These are phyloP conservation scores for Diaporthe ilicicola DNA, from an alignment of 2,329 filamentous ascomycete species.

Conservation along the genomic window DNA sequence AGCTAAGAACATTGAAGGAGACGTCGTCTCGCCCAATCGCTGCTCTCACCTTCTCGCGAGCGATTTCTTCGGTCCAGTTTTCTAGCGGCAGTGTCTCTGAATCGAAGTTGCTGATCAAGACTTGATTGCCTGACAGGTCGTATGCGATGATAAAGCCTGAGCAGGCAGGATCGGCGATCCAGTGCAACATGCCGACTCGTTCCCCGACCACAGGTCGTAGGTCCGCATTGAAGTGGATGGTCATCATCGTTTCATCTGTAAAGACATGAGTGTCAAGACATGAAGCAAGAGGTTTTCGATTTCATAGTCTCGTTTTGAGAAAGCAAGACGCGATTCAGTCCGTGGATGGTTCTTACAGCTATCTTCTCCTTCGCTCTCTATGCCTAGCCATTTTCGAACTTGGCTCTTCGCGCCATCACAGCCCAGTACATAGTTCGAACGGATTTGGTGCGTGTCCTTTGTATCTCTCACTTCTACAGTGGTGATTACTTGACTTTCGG, in stretches of 20 bases:
- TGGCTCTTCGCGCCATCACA: conserved; percentile 48
- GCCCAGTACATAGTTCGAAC: conserved; percentile 45
- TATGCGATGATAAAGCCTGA: conserved; percentile 55
- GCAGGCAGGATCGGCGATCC: conserved; percentile 52
- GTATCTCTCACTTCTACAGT: conserved; percentile 42
- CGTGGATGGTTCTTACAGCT: conserved; percentile 45
- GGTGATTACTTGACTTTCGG: conserved; percentile 39
- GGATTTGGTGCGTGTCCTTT: conserved; percentile 38
- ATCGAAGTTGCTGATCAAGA: conserved; percentile 54
- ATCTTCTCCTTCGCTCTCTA: conserved; percentile 52
- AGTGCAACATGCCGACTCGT: conserved; percentile 53
- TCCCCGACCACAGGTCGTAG: conserved; percentile 47
- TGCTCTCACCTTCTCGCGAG: conserved; percentile 42
- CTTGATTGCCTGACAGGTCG: conserved; percentile 50
- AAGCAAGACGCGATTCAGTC: too few species aligned
- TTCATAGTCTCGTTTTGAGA: too few species aligned
- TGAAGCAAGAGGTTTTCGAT: too few species aligned
- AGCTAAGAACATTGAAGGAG: conserved; percentile 49
- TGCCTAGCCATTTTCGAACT: conserved; percentile 43
- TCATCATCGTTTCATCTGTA: conserved; percentile 55
- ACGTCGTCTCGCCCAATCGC: conserved; percentile 43
- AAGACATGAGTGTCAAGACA: background rate
- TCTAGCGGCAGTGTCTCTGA: conserved; percentile 45
- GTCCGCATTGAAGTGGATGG: conserved; percentile 53
- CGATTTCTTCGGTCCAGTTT: conserved; percentile 46